A percentile compares a stretch with the other conserved stretches of the same genome.
Conservation (phyloP, 345 rosid species). For the Carallia pectinifolia region DNA sequence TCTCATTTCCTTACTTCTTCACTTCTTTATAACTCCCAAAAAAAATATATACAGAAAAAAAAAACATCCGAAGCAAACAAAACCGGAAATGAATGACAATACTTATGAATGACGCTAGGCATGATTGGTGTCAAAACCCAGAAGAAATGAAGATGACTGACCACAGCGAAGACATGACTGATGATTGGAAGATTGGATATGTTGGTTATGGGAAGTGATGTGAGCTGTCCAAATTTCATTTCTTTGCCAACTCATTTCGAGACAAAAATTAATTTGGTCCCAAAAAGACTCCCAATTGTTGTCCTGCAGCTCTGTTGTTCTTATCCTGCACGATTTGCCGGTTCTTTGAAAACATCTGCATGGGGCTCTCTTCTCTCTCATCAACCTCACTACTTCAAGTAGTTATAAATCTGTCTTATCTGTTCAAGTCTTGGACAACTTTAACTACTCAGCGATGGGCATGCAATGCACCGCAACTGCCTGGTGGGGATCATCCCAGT, state of each 20-base stretch:
- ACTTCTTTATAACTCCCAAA: too few species aligned
- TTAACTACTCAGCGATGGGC: not conserved
- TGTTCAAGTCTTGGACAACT: not conserved
- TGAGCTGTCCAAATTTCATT: not conserved
- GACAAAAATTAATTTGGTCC: constrained; percentile 10
- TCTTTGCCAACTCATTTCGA: constrained; percentile 1
- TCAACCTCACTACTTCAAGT: constrained; percentile 13
- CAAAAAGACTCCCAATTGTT: not conserved
- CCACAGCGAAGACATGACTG: too few species aligned
- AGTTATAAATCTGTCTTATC: constrained; percentile 4
- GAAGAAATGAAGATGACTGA: too few species aligned
- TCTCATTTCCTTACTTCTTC: too few species aligned
- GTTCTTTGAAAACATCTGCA: constrained; percentile 5
- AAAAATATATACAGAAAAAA: too few species aligned
- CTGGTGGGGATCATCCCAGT: not conserved
- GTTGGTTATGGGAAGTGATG: too few species aligned
- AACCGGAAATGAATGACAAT: too few species aligned
- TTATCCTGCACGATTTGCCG: not conserved
- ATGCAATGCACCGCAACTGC: not conserved
- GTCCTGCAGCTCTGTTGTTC: not conserved
- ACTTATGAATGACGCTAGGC: too few species aligned
- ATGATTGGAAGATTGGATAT: too few species aligned
- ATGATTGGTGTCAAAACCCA: too few species aligned
- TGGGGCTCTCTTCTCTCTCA: not conserved
- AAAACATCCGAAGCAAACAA: too few species aligned